Evolutionary conservation across 2,329 filamentous ascomycete genomes (phyloP), one percentile per base, ranked within the genome.

Genomic region (Diatrype stigma): DNA sequence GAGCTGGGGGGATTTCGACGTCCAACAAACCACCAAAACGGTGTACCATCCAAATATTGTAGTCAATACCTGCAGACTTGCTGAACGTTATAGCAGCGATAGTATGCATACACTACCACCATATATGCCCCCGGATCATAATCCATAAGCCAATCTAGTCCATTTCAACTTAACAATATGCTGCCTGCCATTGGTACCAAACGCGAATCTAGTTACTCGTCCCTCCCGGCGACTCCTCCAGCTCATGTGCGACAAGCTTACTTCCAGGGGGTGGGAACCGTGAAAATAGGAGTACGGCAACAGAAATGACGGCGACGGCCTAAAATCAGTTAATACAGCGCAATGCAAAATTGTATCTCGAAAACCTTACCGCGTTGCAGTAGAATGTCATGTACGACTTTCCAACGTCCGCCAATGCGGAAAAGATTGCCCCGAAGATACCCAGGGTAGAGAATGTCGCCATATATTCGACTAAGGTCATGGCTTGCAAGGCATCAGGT

Each of bases 381-480:
- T 58, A 63, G 40, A 63, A 63, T 11, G 60, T 60, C 51, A 63
- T 42, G 34, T 61, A 54, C n/a, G 58, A 52, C 48, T 56, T 53
- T 11, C 57, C 57, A 8, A 59, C 37, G 10, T 58, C 53, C 14
- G 58, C 51, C 22, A 62, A 54, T 2, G 53, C 50, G 4, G 60
- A 63, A 46, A 58, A 63, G n/a, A 63, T 52, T 17, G 51, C 54
- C 2, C 60, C 60, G 45, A 63, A 63, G 6, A 61, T n/a, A 1
- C 60, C 60, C 42, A 62, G 52, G 2, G 58, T 63, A 2, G 48
- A 50, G 19, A 62, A 34, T 1, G 53, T 55, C 11, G 58, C 60
- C 32, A 57, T 50, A 37, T 58, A 56, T 26, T 57, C 56, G 6
- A 62, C 59, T 3, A 62, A 51, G 2, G 56, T 61, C 55, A 63